phyloP scores from a whole-genome alignment of 768 basidiomycete genomes.

The Hemileccinum impolitum region DNA sequence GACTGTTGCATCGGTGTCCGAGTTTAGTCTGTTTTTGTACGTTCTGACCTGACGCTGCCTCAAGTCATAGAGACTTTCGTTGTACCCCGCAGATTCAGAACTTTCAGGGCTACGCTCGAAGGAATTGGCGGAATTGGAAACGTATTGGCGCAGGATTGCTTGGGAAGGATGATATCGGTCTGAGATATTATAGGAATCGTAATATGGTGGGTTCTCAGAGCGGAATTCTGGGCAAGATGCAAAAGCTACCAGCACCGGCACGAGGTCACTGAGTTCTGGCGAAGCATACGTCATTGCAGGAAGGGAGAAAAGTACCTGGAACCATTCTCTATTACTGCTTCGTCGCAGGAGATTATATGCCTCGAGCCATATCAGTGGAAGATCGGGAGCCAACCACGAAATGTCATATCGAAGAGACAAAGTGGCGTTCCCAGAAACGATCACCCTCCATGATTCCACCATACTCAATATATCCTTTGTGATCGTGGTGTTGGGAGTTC shows the following conservation, averaged over 20 bases:
- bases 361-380: constrained; percentile 23
- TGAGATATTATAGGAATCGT: constrained; percentile 10
- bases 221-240: constrained; percentile 12
- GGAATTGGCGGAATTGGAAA: not conserved
- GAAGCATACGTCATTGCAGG: constrained; percentile 30
- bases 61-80: not conserved
- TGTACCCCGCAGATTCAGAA: not conserved
- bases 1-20: constrained; percentile 2
- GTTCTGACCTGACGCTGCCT: not conserved
- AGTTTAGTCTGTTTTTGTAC: not conserved
- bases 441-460: constrained; percentile 6
- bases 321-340: constrained; percentile 5
- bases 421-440: not conserved
- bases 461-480: constrained; percentile 1
- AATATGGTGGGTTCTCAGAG: constrained; percentile 10
- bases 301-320: constrained; percentile 27
- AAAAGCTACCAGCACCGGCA: constrained; percentile 32
- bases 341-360: constrained; percentile 25
- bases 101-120: constrained; percentile 11
- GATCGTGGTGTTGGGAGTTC: not conserved
- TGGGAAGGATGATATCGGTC: constrained; percentile 6
- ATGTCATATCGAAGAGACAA: constrained; percentile 18
- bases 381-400: constrained; percentile 22
- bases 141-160: not conserved
- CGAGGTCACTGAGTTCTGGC: constrained; percentile 7